A percentile compares a stretch with the other conserved stretches of the same genome.
Evolutionary conservation across 2,329 filamentous ascomycete species (phyloP).

Genomic region (Monosporascus sp.): DNA sequence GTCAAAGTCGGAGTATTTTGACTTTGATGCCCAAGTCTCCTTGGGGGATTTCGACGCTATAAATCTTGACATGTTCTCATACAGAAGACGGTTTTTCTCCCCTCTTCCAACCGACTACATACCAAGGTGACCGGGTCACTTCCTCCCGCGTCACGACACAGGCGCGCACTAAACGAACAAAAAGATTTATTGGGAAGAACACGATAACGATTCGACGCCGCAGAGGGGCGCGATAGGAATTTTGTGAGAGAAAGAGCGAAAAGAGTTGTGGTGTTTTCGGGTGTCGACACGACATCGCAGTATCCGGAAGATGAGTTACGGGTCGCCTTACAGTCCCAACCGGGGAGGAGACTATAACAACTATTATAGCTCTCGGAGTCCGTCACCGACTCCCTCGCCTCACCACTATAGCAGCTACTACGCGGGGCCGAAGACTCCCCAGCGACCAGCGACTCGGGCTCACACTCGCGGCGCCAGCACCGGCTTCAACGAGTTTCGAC

Average conservation of each 20-base stretch:
- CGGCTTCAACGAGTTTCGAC: conserved; percentile 35
- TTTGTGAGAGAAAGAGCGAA: conserved; percentile 7
- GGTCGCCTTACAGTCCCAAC: conserved; percentile 43
- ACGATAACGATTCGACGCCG: conserved; percentile 8
- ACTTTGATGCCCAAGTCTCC: conserved; percentile 34
- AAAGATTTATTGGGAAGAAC: conserved; percentile 9
- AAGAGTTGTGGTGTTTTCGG: conserved; percentile 11
- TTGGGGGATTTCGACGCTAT: conserved; percentile 34
- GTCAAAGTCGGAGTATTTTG: conserved; percentile 29
- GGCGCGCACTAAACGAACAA: conserved; percentile 31
- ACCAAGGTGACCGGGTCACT: conserved; percentile 55
- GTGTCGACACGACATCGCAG: conserved; percentile 30
- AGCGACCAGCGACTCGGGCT: conserved; percentile 51
- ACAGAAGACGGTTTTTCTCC: conserved; percentile 48
- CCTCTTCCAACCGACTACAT: conserved; percentile 56
- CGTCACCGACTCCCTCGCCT: conserved; percentile 54
- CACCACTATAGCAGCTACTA: conserved; percentile 45
- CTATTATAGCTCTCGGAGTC: conserved; percentile 48
- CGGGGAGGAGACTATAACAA: conserved; percentile 39
- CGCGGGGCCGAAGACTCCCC: conserved; percentile 37
- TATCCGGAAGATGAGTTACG: conserved; percentile 36
- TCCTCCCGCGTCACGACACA: conserved; percentile 42
- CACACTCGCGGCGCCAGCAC: conserved; percentile 42
- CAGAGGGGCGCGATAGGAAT: conserved; percentile 9
- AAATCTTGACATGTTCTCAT: conserved; percentile 51